Base-by-base conservation (phyloP, 306 rosid genomes). In the Hippophae rhamnoides region DNA sequence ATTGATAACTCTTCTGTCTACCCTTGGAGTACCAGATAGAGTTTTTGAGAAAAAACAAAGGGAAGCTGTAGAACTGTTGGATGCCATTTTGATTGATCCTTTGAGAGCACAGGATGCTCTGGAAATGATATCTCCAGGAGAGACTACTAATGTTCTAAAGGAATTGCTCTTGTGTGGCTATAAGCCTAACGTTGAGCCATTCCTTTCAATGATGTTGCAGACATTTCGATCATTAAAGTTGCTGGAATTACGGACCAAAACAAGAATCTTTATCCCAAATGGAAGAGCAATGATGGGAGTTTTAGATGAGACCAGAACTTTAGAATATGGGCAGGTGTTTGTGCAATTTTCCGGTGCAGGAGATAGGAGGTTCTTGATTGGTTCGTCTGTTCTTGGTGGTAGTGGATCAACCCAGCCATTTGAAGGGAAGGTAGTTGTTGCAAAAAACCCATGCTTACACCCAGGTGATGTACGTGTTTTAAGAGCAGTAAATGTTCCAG, bases 271-370 rank as follows among this genome's bases (percentile, higher is more conserved):
- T 61, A 68, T 90, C 67, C 94, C 88, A 55, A 47, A 71, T 4
- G 97, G 97, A 73, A 77, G 86, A 77, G 90, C 93, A 64, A 84
- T 90, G 97, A 82, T 90, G 90, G 97, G 97, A 23, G 82, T 87
- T 72, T 81, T 89, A n/a, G 97, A 89, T 64, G 95, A 89, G 82
- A 89, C 94, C 18, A 54, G 71, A 73, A 82, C 80, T 50, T 65
- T 89, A 12, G 88, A 77, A 65, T 82, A 90, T 69, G 97, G 95
- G 54, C 71, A 90, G 79, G 95, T 90, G 41, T 90, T 86, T 76
- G 83, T 90, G 74, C 82, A 76, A 23, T 73, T 69, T 62, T 82
- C 88, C 13, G 12, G 61, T 52, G 68, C 57, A 6, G 71, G 80
- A 67, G 13, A 11, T n/a, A 12, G 47, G 74, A 68, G 12, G 63